phyloP scores from a whole-genome alignment of 176 grass and related monocot species.

The Urochloa ruziziensis region DNA sequence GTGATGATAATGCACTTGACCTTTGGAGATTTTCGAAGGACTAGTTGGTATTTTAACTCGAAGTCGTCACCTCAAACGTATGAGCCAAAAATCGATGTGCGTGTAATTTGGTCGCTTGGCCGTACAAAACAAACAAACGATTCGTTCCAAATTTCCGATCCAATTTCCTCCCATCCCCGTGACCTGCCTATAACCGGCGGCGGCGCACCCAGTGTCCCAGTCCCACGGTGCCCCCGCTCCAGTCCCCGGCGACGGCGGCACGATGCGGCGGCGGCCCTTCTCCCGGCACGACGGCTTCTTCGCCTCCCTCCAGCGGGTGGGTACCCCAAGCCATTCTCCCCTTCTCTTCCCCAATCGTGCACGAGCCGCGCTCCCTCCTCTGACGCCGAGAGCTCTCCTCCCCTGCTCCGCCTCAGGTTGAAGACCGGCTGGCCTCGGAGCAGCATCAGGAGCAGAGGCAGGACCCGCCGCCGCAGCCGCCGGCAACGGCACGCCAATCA shows the following conservation, averaged over 20 bases:
- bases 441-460: background rate
- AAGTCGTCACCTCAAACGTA: background rate
- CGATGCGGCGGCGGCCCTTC: constrained; percentile 31
- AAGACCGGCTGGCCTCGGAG: constrained; percentile 48
- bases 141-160: background rate
- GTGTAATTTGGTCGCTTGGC: no score
- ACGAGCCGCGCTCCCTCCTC: background rate
- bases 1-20: background rate
- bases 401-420: constrained; percentile 25
- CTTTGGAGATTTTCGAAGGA: background rate
- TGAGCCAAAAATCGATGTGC: no score
- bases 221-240: background rate
- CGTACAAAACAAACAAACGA: background rate
- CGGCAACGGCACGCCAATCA: background rate
- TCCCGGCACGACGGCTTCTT: constrained; percentile 53
- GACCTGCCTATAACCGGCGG: background rate
- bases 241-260: background rate
- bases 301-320: constrained; percentile 53
- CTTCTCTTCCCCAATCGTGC: background rate
- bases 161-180: background rate
- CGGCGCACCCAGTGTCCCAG: background rate
- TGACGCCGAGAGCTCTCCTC: background rate
- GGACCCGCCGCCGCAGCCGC: background rate
- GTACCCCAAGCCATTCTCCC: background rate
- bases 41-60: no score